Base-by-base conservation (phyloP, 2,329 filamentous ascomycete genomes). In the Fusarium virguliforme region DNA sequence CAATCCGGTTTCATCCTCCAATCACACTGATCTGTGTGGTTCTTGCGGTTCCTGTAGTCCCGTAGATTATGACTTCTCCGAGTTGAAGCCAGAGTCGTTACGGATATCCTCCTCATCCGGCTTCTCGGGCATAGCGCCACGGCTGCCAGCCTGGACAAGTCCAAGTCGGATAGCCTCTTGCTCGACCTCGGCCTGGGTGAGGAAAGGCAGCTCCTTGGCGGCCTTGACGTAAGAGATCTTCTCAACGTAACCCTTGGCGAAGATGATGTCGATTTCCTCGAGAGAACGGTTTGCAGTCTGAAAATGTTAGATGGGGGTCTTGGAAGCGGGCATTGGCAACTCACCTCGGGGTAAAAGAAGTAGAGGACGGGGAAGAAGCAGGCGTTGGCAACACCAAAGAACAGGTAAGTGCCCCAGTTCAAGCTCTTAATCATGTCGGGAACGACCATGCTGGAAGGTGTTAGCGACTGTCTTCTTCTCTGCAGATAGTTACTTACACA, bases 341-440 rank as follows among this genome's bases (percentile, higher is more conserved):
- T 56, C 43, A 74, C 73, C 68, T 75, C 84, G 4, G 83, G 83
- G 62, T 85, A 85, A 68, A 84, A 81, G 66, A 85, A 81, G 73
- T 84, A 85, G 1, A 87, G 85, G 56, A 85, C 81, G 2, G 86
- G 86, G 46, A 88, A 77, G 71, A 88, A 87, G 18, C 80, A 79
- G 38, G 83, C 85, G 78, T 87, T 88, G 73, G 86, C 83, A 10
- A 83, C 79, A 3, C 86, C 85, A 76, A 87, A 90, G 71, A 83
- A 84, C 53, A 83, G 77, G 2, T 84, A 79, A 0, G 87, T 84
- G 60, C 86, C 86, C 79, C 84, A 90, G 13, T 83, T 82, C 7
- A 86, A 90, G 59, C 87, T 86, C 65, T 87, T 80, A 24, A 92
- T 86, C 37, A 92, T 85, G 1, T 90, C 85, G 0, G 90, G 91